Base-by-base conservation (phyloP, 371 early-diverging fungal genomes). In the Mortierella sp. region DNA sequence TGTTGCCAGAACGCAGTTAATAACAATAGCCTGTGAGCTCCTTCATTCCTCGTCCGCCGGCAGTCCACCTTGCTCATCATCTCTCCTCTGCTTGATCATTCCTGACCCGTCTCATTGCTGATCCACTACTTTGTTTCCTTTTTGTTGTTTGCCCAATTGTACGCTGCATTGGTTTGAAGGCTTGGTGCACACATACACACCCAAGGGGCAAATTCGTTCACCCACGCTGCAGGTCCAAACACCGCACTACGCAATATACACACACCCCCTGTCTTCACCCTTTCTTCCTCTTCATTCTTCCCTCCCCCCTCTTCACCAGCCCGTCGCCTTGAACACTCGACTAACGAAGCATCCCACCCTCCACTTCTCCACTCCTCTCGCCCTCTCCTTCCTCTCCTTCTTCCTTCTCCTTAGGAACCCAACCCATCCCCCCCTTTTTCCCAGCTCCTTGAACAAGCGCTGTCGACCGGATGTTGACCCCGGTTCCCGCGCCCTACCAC, bases 381-480 rank as follows among this genome's bases (percentile, higher is more conserved):
- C 49, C 34, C 45, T 28, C 41, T 26, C n/a, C 45, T 28, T 26
- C 41, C n/a, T 13, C 23, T 48, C 48, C 23, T 23, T 21, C 3
- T 21, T n/a, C 23, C 48, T 10, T 8, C 10, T 21, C 48, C 18
- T 21, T 10, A 26, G 23, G 48, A 19, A 14, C 48, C 8, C 18
- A 48, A 3, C 2, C 43, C 30, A 57, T 28, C 30, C 34, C 23
- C 39, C 9, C 16, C 31, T 2, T 30, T 24, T n/a, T 54, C 10
- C 34, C 10, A 34, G 10, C 34, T 34, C 34, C 34, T 34, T 34
- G 34, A 55, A 28, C 43, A 23, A 7, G 28, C 9, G 3, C 18
- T 46, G 42, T 26, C 26, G 28, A 30, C 34, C 43, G 53, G 26
- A 61, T 61, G 61, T 53, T 53, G 61, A 39, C 53, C 39, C 61